Base-by-base conservation (phyloP, 2,329 filamentous ascomycete species). In the Diplocarpon rosae region DNA sequence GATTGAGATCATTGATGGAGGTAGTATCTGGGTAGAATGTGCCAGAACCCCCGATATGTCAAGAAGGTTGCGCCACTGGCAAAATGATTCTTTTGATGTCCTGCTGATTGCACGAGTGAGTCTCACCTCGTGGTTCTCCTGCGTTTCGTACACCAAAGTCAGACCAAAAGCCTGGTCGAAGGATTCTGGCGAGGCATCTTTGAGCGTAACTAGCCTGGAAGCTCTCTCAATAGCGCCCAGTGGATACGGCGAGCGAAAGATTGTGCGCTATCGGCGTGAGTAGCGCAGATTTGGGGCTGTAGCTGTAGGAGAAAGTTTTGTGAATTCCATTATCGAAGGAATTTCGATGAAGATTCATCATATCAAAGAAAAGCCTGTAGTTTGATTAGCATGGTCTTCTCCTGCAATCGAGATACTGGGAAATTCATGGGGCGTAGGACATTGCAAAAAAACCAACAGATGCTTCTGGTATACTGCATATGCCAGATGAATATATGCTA, bases 231-330 rank as follows among this genome's bases (percentile, higher is more conserved):
- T 54, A 2, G 77, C 70, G 42, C 69, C 69, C 85, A 75, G 39
- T 85, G 82, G 4, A 93, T 66, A 4, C 82, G 73, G 7, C 84
- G 76, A 10, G 78, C 78, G 53, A 93, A 89, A 1, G 73, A 79
- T 1, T 69, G 65, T 59, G 89, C 84, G 20, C 76, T 69, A 45
- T 74, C 72, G 9, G 76, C 70, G 58, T 80, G 80, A n/a, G 76
- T 78, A 16, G 60, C 65, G 0, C 75, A 72, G 1, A 66, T 50
- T 1, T 67, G 63, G 13, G 73, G 59, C 0, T 62, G 51, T 6
- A 60, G 58, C 32, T 65, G 53, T 50, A 45, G 45, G 41, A 52
- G 50, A 43, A 57, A 56, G 33, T 45, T 46, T 24, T 61, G 53
- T 2, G 39, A 53, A 59, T 16, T 52, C 37, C 30, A 60, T 46